Evolutionary conservation across 2,329 filamentous ascomycete species (phyloP).

Genomic region (Aureobasidium melanogenum): DNA sequence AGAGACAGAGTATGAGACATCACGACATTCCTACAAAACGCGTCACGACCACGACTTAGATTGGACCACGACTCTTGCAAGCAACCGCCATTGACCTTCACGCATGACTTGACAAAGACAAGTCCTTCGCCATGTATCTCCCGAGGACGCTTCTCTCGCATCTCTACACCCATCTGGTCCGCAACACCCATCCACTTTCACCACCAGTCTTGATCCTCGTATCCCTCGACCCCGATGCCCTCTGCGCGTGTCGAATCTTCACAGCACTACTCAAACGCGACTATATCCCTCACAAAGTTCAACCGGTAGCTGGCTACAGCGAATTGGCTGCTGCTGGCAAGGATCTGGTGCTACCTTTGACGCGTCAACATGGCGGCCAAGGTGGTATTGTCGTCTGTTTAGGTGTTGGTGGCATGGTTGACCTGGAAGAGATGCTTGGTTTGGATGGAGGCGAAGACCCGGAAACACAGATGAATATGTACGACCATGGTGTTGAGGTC

Average conservation of each 20-base stretch:
- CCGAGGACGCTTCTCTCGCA: constrained; percentile 82
- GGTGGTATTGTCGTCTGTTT: constrained; percentile 88
- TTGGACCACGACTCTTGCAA: neutral
- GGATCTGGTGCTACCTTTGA: constrained; percentile 77
- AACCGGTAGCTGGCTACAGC: constrained; percentile 85
- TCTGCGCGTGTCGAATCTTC: constrained; percentile 91
- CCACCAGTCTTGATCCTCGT: constrained; percentile 87
- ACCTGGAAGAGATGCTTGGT: constrained; percentile 71
- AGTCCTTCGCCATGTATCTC: constrained; percentile 69
- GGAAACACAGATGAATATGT: constrained; percentile 24
- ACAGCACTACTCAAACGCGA: constrained; percentile 91
- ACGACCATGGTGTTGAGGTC: constrained; percentile 76
- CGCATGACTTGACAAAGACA: neutral
- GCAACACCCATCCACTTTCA: constrained; percentile 78
- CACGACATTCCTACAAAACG: constrained; percentile 4
- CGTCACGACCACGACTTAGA: constrained; percentile 10
- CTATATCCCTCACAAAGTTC: constrained; percentile 95
- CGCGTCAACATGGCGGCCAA: constrained; percentile 70
- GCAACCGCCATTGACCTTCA: neutral
- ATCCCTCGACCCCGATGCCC: constrained; percentile 86
- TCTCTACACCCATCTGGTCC: constrained; percentile 82
- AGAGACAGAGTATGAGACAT: constrained; percentile 1
- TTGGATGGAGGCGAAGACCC: constrained; percentile 49
- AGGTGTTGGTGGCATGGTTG: constrained; percentile 84
- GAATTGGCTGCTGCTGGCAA: constrained; percentile 74